These are phyloP conservation scores for Ephemerocybe angulata DNA, from an alignment of 768 basidiomycete species.

Conservation along the genomic window DNA sequence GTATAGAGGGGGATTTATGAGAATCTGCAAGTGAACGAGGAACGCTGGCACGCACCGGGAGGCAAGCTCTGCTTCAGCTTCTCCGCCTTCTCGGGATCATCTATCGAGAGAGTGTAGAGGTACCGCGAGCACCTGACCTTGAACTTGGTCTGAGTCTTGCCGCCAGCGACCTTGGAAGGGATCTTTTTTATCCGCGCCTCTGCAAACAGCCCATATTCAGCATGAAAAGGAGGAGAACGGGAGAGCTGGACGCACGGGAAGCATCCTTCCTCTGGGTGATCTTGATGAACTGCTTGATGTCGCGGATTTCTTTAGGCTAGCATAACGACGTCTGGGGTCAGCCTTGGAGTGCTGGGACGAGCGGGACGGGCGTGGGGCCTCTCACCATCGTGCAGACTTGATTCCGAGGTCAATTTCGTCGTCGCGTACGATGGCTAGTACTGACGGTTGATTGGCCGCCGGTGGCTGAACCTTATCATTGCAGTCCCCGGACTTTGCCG, in stretches of 20 bases:
- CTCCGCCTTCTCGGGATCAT: slow-evolving; percentile 97
- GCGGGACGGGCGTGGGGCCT: slow-evolving; percentile 7
- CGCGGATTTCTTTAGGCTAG: slow-evolving; percentile 95
- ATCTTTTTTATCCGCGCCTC: slow-evolving; percentile 99
- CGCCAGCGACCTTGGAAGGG: slow-evolving; percentile 58
- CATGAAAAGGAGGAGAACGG: not conserved
- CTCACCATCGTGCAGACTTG: slow-evolving; percentile 43
- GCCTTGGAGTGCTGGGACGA: not conserved
- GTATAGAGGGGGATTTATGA: not conserved
- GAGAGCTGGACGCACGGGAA: slow-evolving; percentile 59
- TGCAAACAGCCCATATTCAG: slow-evolving; percentile 29
- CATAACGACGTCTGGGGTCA: not conserved
- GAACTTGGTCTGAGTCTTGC: slow-evolving; percentile 91
- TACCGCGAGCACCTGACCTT: slow-evolving; percentile 96
- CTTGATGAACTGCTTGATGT: slow-evolving; percentile 99
- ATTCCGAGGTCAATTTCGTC: slow-evolving; percentile 16
- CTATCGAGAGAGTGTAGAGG: slow-evolving; percentile 94
- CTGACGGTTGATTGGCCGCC: not conserved
- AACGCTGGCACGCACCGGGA: slow-evolving; percentile 62
- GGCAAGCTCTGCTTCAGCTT: slow-evolving; percentile 94
- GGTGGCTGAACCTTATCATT: slow-evolving; percentile 37
- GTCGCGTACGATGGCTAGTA: slow-evolving; percentile 7
- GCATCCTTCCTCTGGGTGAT: slow-evolving; percentile 98
- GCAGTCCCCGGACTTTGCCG: slow-evolving; percentile 22
- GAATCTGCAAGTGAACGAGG: not conserved